A percentile compares a stretch with the other conserved stretches of the same genome.
phyloP scores from a whole-genome alignment of 2,329 filamentous ascomycete species.

The Metarhizium humberi region DNA sequence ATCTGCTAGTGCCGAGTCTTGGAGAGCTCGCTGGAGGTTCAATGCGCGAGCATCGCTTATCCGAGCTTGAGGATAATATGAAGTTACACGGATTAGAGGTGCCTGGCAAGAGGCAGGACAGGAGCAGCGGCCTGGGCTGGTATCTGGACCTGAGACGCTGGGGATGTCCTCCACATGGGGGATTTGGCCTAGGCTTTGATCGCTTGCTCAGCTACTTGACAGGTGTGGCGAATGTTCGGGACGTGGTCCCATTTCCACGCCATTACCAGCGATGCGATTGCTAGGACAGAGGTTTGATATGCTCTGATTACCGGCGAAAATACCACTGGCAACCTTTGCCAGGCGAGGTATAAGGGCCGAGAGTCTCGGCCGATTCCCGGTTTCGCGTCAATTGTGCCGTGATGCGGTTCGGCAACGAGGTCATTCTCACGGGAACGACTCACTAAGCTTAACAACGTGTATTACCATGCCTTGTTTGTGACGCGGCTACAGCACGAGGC shows the following conservation, averaged over 20 bases:
- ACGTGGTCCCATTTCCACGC: slow-evolving; percentile 78
- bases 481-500: slow-evolving; percentile 1
- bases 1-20: slow-evolving; percentile 75
- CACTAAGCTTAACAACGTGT: not conserved
- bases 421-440: not conserved
- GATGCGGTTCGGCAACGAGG: not conserved
- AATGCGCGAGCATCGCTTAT: slow-evolving; percentile 73
- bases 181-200: slow-evolving; percentile 87
- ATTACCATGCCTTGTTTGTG: not conserved
- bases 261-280: slow-evolving; percentile 57
- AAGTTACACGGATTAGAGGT: slow-evolving; percentile 50
- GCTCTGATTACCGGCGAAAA: not conserved
- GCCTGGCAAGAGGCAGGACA: slow-evolving; percentile 19
- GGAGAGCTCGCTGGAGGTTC: slow-evolving; percentile 85
- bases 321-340: not conserved
- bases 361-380: not conserved
- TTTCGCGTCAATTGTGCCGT: not conserved
- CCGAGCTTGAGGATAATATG: slow-evolving; percentile 63
- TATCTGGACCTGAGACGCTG: slow-evolving; percentile 82
- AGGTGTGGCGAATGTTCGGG: slow-evolving; percentile 72
- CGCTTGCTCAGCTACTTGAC: slow-evolving; percentile 75
- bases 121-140: slow-evolving; percentile 53
- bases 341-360: slow-evolving; percentile 1
- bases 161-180: slow-evolving; percentile 86
- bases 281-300: slow-evolving; percentile 18